These are phyloP conservation scores for Nidularia pulvinata DNA, from an alignment of 768 basidiomycete species.

Conservation along the genomic window DNA sequence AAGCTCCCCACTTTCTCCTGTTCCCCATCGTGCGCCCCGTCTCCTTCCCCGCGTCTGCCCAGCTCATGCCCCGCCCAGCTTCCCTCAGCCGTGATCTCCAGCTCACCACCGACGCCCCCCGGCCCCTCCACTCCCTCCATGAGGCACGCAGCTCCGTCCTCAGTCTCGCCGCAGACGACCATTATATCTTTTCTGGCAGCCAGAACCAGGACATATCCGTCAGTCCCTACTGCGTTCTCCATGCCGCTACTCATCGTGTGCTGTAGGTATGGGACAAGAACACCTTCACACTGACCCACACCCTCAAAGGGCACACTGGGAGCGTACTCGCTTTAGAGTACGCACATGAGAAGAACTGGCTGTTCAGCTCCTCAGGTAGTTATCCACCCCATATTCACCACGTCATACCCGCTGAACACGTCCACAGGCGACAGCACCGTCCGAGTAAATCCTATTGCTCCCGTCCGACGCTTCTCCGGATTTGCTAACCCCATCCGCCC, in stretches of 20 bases:
- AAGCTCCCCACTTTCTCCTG: neutral
- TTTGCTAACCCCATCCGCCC: conserved; percentile 4
- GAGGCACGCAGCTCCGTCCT: conserved; percentile 71
- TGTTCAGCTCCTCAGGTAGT: conserved; percentile 89
- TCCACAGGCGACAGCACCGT: conserved; percentile 83
- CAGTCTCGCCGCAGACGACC: conserved; percentile 69
- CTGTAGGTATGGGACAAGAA: conserved; percentile 84
- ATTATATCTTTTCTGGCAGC: conserved; percentile 81
- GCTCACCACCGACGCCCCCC: conserved; percentile 37
- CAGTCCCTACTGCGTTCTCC: conserved; percentile 11
- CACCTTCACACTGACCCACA: conserved; percentile 65
- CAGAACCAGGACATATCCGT: conserved; percentile 81
- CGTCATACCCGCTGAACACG: neutral
- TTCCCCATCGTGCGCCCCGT: conserved; percentile 4
- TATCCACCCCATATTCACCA: neutral
- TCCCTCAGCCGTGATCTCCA: conserved; percentile 61
- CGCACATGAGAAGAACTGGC: conserved; percentile 75
- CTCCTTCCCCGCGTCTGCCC: neutral
- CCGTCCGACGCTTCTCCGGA: too few relatives aligned
- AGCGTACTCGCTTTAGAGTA: conserved; percentile 82
- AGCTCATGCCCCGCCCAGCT: conserved; percentile 30
- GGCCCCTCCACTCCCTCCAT: conserved; percentile 68
- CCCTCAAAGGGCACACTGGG: conserved; percentile 80
- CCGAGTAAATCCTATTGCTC: conserved; percentile 53
- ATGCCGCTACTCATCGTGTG: neutral